Evolutionary conservation across 148 eudicot species (phyloP).

Genomic region (Nyssa sinensis): DNA sequence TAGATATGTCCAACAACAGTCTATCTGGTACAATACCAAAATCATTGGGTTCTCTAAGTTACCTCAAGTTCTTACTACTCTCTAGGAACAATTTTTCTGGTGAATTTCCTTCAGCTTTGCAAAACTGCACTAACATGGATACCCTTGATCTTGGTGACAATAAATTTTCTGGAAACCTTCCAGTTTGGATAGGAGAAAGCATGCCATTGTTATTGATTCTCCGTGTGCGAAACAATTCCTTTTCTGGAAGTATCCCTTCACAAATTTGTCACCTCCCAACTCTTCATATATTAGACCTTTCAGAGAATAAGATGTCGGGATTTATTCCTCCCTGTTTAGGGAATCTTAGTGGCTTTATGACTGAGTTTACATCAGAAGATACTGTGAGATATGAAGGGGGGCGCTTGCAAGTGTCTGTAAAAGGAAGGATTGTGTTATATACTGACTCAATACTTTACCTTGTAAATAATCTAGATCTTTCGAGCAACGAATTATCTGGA

Average conservation of each 20-base stretch:
- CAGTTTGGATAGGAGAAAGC: conserved; percentile 27
- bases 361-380: not conserved
- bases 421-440: conserved; percentile 11
- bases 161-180: conserved; percentile 8
- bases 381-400: not conserved
- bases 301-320: conserved; percentile 18
- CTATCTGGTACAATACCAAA: conserved; percentile 6
- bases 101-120: conserved; percentile 5
- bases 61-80: not conserved
- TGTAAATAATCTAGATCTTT: conserved; percentile 15
- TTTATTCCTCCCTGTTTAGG: conserved; percentile 17
- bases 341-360: conserved; percentile 9
- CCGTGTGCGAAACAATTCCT: conserved; percentile 6
- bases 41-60: conserved; percentile 6
- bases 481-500: conserved; percentile 20
- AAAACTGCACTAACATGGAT: conserved; percentile 6
- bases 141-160: conserved; percentile 23
- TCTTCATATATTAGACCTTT: conserved; percentile 12
- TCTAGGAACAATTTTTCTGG: conserved; percentile 3
- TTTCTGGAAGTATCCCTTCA: conserved; percentile 20
- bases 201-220: conserved; percentile 3
- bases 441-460: not conserved
- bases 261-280: conserved; percentile 21
- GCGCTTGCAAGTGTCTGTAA: not conserved
- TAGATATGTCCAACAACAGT: conserved; percentile 13